Base-by-base conservation (phyloP, 2,329 filamentous ascomycete species). In the Emmonsia crescens region DNA sequence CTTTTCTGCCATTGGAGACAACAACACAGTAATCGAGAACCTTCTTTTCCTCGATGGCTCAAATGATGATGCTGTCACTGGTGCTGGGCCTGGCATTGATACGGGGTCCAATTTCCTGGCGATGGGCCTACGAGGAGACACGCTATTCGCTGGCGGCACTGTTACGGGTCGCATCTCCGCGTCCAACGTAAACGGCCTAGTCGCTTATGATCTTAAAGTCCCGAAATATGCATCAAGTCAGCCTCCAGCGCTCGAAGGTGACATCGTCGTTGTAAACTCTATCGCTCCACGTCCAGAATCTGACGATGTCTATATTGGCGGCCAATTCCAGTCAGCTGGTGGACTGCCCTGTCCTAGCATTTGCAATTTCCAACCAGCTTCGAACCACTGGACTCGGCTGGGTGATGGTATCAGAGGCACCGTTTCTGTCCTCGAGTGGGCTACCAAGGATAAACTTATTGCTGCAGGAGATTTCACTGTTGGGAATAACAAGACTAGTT, bases 281-380 rank as follows among this genome's bases (percentile, higher is more conserved):
- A 91, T 99, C 67, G 83, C 85, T 12, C 80, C 86, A 9, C 87
- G 87, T 61, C 89, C 89, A 0, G 83, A 82, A 60, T 85, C 85
- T 21, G 80, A 82, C 1, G 85, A 94, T 58, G 80, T 99, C 14
- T 99, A 89, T 70, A 88, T 99, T 38, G 93, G 88, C 44, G 94
- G 94, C 38, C 85, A 83, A 10, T 99, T 97, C 70, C 79, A 84
- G n/a, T 84, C 83, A 38, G 94, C 91, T 21, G 94, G 94, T 33
- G 87, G 88, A 4, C 82, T 97, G 36, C 86, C 84, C 49, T 99
- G 94, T 72, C 85, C 88, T 3, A 86, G 85, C 55, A 83, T 99
- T 29, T 99, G 94, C 75, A 79, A 88, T 63, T 96, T 89, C 76
- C 86, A 88, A 70, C 84, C 86, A 1, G 78, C 83, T 8, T 80